These are phyloP conservation scores for Ceratocystiopsis minuta DNA, from an alignment of 2,329 filamentous ascomycete species.

Conservation along the genomic window DNA sequence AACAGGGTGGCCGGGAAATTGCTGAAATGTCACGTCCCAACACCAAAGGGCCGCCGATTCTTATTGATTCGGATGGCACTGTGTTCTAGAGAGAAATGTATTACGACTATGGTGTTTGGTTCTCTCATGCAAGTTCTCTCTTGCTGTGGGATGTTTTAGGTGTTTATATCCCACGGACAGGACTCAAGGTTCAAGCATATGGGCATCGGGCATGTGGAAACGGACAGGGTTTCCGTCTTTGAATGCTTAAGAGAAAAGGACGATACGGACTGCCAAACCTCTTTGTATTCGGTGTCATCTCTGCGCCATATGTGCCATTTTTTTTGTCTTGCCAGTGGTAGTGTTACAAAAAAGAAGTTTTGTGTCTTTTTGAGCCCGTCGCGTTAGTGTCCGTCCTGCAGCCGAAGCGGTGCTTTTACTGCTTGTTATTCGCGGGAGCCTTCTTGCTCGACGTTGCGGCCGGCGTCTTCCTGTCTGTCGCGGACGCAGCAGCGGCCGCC, in stretches of 20 bases:
- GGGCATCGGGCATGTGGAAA: too few species aligned
- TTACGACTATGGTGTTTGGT: neutral
- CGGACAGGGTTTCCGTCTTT: too few species aligned
- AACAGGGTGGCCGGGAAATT: slow-evolving; percentile 75
- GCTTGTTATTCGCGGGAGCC: neutral
- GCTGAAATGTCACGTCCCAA: slow-evolving; percentile 91
- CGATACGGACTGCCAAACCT: too few species aligned
- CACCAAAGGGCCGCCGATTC: slow-evolving; percentile 88
- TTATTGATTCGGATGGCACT: slow-evolving; percentile 90
- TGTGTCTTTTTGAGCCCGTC: neutral
- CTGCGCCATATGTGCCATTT: too few species aligned
- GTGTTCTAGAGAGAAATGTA: slow-evolving; percentile 39
- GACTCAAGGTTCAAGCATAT: too few species aligned
- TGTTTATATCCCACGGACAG: too few species aligned
- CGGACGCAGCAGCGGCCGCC: neutral
- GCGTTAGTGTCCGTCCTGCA: too few species aligned
- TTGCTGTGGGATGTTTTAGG: too few species aligned
- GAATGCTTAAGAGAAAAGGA: too few species aligned
- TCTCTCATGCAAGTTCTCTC: neutral
- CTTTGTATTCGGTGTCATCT: too few species aligned
- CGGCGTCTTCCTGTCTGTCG: neutral
- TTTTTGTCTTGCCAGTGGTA: too few species aligned
- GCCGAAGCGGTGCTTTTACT: neutral
- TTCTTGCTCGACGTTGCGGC: too few species aligned
- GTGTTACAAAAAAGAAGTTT: neutral